Percentiles rank a stretch among this genome's conserved stretches.
Conservation (phyloP, 2,329 filamentous ascomycete genomes). For the Endothia cerciana region DNA sequence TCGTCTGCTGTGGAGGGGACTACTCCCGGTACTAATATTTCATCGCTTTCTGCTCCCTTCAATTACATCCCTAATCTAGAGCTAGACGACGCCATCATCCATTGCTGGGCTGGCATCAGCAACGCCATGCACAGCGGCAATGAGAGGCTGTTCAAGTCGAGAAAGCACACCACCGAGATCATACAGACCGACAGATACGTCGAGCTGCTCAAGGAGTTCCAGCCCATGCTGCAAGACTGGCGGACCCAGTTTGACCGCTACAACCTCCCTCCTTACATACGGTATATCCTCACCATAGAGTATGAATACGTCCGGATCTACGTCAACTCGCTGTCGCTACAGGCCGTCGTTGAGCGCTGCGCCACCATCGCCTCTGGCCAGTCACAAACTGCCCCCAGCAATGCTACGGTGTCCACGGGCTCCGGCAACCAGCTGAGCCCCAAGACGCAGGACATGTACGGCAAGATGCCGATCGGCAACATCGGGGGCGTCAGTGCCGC, state of each 20-base stretch:
- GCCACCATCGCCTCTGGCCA: constrained; percentile 69
- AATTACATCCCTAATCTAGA: constrained; percentile 70
- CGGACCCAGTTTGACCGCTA: constrained; percentile 81
- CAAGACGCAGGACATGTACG: constrained; percentile 67
- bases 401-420: constrained; percentile 33
- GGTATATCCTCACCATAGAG: constrained; percentile 86
- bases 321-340: constrained; percentile 89
- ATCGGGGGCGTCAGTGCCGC: constrained; percentile 66
- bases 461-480: constrained; percentile 65
- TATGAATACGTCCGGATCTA: constrained; percentile 96
- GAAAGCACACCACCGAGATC: constrained; percentile 84
- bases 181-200: constrained; percentile 87
- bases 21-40: constrained; percentile 63
- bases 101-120: constrained; percentile 94
- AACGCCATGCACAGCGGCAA: constrained; percentile 92
- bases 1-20: constrained; percentile 54
- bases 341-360: constrained; percentile 92
- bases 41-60: constrained; percentile 60
- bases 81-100: constrained; percentile 71
- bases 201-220: constrained; percentile 77
- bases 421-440: constrained; percentile 55
- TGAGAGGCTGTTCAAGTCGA: constrained; percentile 82
- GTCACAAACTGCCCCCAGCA: constrained; percentile 40
- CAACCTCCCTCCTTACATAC: constrained; percentile 65
- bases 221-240: constrained; percentile 79